Percentiles rank a stretch among this genome's conserved stretches.
phyloP scores from a whole-genome alignment of 805 yeast genomes.

The Metschnikowia dekortorum region DNA sequence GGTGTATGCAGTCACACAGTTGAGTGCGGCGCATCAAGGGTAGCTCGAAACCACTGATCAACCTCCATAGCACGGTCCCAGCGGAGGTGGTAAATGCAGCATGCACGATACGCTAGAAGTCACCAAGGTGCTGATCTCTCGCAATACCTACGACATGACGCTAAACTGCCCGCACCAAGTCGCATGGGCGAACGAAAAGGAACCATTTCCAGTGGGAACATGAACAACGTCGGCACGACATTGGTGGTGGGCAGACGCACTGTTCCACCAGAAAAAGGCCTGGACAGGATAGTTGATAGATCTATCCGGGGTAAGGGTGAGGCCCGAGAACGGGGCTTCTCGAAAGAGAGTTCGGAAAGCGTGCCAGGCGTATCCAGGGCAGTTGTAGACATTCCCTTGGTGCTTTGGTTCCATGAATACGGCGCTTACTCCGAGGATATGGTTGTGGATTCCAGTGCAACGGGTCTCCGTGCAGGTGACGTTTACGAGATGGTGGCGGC shows the following conservation, averaged over 20 bases:
- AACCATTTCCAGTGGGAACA: slow-evolving; percentile 12
- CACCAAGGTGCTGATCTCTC: slow-evolving; percentile 7
- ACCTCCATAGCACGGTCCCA: background rate
- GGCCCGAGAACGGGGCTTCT: background rate
- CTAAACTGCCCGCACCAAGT: background rate
- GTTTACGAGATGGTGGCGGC: slow-evolving; percentile 49
- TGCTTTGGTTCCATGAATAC: slow-evolving; percentile 65
- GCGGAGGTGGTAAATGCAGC: slow-evolving; percentile 7
- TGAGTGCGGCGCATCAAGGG: background rate
- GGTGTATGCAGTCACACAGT: background rate
- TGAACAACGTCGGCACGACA: slow-evolving; percentile 16
- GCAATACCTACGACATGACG: slow-evolving; percentile 14
- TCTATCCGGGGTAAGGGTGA: background rate
- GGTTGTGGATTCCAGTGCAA: slow-evolving; percentile 54
- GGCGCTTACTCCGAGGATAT: slow-evolving; percentile 56
- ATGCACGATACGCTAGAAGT: slow-evolving; percentile 7
- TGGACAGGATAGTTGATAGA: background rate
- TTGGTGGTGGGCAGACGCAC: slow-evolving; percentile 13
- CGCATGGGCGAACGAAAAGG: slow-evolving; percentile 8
- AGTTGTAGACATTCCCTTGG: background rate
- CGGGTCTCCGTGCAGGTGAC: slow-evolving; percentile 69
- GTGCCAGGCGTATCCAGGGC: background rate
- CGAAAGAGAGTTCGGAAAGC: slow-evolving; percentile 1
- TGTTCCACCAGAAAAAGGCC: background rate
- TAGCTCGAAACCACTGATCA: background rate